Percentiles rank a stretch among this genome's conserved stretches.
Conservation (phyloP, 305 asterid species). For the Andrographis paniculata region DNA sequence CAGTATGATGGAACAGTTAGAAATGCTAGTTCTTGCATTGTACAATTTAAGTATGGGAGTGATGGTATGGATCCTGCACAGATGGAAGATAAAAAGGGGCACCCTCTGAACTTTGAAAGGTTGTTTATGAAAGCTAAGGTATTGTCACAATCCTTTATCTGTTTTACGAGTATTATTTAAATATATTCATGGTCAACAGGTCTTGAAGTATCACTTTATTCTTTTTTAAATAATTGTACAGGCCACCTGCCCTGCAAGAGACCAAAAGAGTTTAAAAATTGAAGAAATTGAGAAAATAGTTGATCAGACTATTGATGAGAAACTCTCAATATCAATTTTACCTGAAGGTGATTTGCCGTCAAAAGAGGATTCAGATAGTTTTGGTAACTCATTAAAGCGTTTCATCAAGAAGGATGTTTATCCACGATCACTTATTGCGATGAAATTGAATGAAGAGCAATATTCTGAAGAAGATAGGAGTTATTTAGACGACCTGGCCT, state of each 20-base stretch:
- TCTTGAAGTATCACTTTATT: neutral
- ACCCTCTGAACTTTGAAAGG: constrained; percentile 77
- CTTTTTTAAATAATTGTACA: constrained; percentile 28
- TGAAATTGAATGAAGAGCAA: constrained; percentile 29
- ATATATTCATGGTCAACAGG: too few species aligned
- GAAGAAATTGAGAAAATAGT: constrained; percentile 33
- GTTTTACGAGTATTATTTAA: neutral
- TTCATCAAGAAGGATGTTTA: constrained; percentile 44
- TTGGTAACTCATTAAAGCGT: constrained; percentile 44
- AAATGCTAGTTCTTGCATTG: constrained; percentile 71
- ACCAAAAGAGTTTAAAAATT: constrained; percentile 40
- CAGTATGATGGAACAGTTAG: constrained; percentile 84
- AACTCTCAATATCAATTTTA: constrained; percentile 35
- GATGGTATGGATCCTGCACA: constrained; percentile 98
- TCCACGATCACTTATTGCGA: constrained; percentile 27
- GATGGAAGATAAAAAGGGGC: constrained; percentile 89
- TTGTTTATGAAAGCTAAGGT: constrained; percentile 92
- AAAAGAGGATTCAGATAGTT: constrained; percentile 55
- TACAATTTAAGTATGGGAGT: constrained; percentile 84
- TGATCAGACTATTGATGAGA: constrained; percentile 27
- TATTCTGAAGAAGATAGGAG: constrained; percentile 30
- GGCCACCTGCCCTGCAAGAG: constrained; percentile 89
- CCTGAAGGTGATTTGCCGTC: constrained; percentile 38
- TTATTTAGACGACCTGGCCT: constrained; percentile 38
- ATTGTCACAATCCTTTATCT: constrained; percentile 3